A percentile compares a stretch with the other conserved stretches of the same genome.
Conservation (phyloP, 805 yeast genomes). For the Kuraishia floccosa region DNA sequence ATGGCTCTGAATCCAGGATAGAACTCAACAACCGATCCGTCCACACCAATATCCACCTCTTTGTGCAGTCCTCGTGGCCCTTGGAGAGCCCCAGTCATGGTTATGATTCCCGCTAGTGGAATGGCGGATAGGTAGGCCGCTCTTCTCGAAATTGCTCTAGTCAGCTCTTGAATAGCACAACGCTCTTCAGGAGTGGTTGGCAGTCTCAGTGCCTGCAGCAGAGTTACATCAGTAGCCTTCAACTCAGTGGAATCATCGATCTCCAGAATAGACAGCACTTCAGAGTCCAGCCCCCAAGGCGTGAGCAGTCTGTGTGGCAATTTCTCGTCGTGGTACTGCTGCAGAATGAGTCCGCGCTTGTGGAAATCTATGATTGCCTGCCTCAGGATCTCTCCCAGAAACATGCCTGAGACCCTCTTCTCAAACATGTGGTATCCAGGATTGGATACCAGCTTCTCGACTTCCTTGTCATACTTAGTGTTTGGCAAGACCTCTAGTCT, state of each 20-base stretch:
- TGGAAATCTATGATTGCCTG: constrained; percentile 61
- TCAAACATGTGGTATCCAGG: constrained; percentile 87
- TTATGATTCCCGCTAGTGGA: constrained; percentile 75
- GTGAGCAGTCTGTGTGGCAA: constrained; percentile 57
- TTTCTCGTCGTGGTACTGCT: constrained; percentile 31
- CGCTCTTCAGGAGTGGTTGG: constrained; percentile 69
- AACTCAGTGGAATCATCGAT: constrained; percentile 72
- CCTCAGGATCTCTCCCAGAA: constrained; percentile 81
- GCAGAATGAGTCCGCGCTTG: constrained; percentile 44
- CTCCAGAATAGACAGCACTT: constrained; percentile 78
- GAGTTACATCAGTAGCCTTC: constrained; percentile 55
- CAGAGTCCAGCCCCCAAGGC: constrained; percentile 73
- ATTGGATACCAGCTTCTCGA: constrained; percentile 70
- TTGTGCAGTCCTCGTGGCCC: constrained; percentile 43
- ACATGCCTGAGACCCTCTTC: constrained; percentile 88
- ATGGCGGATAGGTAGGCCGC: constrained; percentile 88
- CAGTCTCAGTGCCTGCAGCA: constrained; percentile 55
- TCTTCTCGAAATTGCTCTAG: constrained; percentile 73
- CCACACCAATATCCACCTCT: constrained; percentile 89
- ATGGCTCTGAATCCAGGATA: constrained; percentile 83
- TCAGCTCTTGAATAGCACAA: constrained; percentile 54
- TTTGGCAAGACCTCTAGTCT: constrained; percentile 62
- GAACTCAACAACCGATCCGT: constrained; percentile 88
- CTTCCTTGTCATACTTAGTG: constrained; percentile 62
- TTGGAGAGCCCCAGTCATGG: constrained; percentile 55